phyloP scores from a whole-genome alignment of 108 stramenopile species.

The Pseudonitzschia pungens region DNA sequence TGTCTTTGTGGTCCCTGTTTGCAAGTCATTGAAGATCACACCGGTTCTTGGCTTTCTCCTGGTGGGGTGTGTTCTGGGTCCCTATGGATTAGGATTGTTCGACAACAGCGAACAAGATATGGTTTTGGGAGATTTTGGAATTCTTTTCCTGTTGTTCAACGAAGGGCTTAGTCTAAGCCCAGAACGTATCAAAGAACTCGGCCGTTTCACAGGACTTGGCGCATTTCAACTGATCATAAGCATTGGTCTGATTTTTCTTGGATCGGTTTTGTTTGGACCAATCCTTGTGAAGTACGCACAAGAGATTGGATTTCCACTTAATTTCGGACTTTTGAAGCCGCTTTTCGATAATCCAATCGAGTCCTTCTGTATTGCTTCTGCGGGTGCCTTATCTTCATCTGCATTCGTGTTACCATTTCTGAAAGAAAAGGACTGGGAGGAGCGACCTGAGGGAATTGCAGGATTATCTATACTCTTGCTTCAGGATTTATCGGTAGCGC shows the following conservation, averaged over 20 bases:
- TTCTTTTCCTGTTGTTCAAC: conserved; percentile 73
- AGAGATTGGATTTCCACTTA: conserved; percentile 53
- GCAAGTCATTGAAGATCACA: conserved; percentile 44
- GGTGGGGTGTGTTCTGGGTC: conserved; percentile 60
- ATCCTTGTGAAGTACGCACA: conserved; percentile 49
- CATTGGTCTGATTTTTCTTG: conserved; percentile 58
- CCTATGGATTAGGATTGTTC: conserved; percentile 59
- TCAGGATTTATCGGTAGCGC: conserved; percentile 78
- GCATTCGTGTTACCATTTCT: conserved; percentile 70
- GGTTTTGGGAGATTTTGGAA: conserved; percentile 73
- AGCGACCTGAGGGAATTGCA: conserved; percentile 59
- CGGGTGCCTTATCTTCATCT: conserved; percentile 61
- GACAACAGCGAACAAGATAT: conserved; percentile 56
- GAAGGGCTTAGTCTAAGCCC: conserved; percentile 64
- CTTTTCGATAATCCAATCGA: conserved; percentile 56
- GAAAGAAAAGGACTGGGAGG: conserved; percentile 69
- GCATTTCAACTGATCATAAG: conserved; percentile 57
- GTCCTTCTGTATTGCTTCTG: conserved; percentile 69
- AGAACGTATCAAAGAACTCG: conserved; percentile 56
- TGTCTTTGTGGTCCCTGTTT: conserved; percentile 58
- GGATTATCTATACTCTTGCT: conserved; percentile 63
- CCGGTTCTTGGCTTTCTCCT: conserved; percentile 60
- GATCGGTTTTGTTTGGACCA: conserved; percentile 61
- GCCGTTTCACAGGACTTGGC: conserved; percentile 57
- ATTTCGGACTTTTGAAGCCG: conserved; percentile 34